A percentile compares a stretch with the other conserved stretches of the same genome.
These are phyloP conservation scores for Entophlyctis helioformis DNA, from an alignment of 192 early-diverging fungal genomes.

Conservation along the genomic window DNA sequence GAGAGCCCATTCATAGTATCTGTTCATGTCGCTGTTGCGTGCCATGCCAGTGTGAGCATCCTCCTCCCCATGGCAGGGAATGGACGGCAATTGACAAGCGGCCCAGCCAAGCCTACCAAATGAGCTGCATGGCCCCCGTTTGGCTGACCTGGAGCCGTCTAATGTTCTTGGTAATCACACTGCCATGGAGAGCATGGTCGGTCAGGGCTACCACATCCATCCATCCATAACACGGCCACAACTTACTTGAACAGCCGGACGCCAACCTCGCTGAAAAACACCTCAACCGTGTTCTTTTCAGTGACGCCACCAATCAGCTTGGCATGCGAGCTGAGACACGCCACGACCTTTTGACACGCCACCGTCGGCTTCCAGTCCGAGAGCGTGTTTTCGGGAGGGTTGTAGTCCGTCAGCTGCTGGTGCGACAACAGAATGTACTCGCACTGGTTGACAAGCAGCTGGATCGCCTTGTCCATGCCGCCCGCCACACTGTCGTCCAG, in stretches of 20 bases:
- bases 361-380: slow-evolving; percentile 61
- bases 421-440: slow-evolving; percentile 67
- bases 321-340: slow-evolving; percentile 64
- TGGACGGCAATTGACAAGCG: slow-evolving; percentile 3
- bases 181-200: slow-evolving; percentile 13
- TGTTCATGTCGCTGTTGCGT: slow-evolving; percentile 57
- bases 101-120: slow-evolving; percentile 30
- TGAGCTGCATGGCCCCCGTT: slow-evolving; percentile 82
- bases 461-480: slow-evolving; percentile 87
- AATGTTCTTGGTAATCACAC: slow-evolving; percentile 73
- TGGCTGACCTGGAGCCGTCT: slow-evolving; percentile 68
- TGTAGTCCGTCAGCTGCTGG: slow-evolving; percentile 62
- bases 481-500: slow-evolving; percentile 83
- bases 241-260: slow-evolving; percentile 75
- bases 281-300: slow-evolving; percentile 76
- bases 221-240: not conserved
- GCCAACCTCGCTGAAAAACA: slow-evolving; percentile 85
- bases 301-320: slow-evolving; percentile 60
- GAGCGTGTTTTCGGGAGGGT: slow-evolving; percentile 39
- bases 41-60: not conserved
- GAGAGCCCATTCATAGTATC: slow-evolving; percentile 61
- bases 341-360: slow-evolving; percentile 69
- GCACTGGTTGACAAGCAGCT: slow-evolving; percentile 72
- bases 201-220: not conserved
- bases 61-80: no score